Evolutionary conservation across 2,329 filamentous ascomycete genomes (phyloP), one percentile per base, ranked within the genome.

Genomic region (Alternaria sp.): DNA sequence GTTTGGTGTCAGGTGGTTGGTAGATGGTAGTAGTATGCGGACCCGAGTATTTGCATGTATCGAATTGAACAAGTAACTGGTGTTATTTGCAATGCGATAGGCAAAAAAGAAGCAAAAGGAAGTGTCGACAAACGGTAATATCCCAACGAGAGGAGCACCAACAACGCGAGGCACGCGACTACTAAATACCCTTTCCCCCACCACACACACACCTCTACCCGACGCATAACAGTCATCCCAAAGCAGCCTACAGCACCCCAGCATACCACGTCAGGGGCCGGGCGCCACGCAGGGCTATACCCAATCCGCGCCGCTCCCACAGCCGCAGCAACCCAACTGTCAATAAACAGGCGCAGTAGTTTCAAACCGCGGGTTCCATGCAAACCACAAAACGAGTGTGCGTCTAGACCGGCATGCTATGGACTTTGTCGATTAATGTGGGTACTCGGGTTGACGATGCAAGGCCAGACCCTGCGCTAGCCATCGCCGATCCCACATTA

Each of bases 281-380:
- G 49, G 49, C 49, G 49, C 49, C 49, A 52, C 49, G 28, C 30
- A 36, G 13, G 30, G 49, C 49, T 52, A 52, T 46, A 15, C 52
- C 54, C 46, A 36, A 57, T 21, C 23, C 46, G 26, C 47, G 47
- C 26, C 12, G 23, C 19, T 25, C 57, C 36, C 30, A 25, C 43
- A 28, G 15, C 44, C 55, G 46, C 44, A 40, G 19, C 57, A 36
- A 32, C 49, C 26, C 57, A 59, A 46, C 57, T 54, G 40, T 61
- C 59, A 61, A 61, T 61, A 61, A 61, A 61, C 54, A 61, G 23
- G 26, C 46, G 59, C 59, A 61, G 59, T 61, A 61, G 59, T 61
- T 58, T 51, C 59, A 61, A 57, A 57, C 59, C 45, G 46, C 54
- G 40, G 59, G 26, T 46, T 50, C 59, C 59, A 61, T 61, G 59